Evolutionary conservation across 495 filamentous ascomycete genomes (phyloP), one percentile per base, ranked within the genome.

Genomic region (Emericellopsis terricola): DNA sequence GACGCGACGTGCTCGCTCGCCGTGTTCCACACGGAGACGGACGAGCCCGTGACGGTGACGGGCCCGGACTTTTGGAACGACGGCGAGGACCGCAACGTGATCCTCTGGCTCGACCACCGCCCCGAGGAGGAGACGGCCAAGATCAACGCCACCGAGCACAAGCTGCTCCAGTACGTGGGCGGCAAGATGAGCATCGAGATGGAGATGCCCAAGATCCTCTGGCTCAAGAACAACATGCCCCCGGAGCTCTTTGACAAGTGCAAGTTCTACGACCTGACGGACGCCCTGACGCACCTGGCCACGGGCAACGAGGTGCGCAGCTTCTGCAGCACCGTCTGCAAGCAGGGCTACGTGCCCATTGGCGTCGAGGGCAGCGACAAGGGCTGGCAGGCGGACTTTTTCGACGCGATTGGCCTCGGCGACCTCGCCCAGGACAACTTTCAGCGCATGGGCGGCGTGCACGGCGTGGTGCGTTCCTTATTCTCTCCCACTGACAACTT

Each of bases 181-280:
- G 87, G 89, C 26, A 86, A 72, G 44, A 96, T 97, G 89, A 91
- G 81, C 45, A 80, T 92, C 42, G 89, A 97, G 61, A 97, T 97
- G 89, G 89, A 97, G 50, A 84, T 94, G 17, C 89, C 89, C 16
- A 97, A 97, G 49, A 82, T 94, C 1, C 62, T 96, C 16, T 97
- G 89, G 89, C 60, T 97, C 43, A 94, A 96, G 65, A 89, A 91
- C 48, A 65, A 94, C 55, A 94, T 97, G 89, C 81, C 89, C n/a
- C 63, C 74, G 33, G 81, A 89, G 37, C 60, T 87, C 9, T 97
- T 94, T 48, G 72, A 73, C 31, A 71, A 76, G 36, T 94, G 86
- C 70, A 93, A 91, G 49, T 97, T 97, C 50, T 97, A 87, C 49
- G 89, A 97, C 47, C 54, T 97, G 43, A 73, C 73, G 0, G 89